Percentiles rank a stretch among this genome's conserved stretches.
Conservation (phyloP, 164 flowering plant genomes). For the Berberis thunbergii region DNA sequence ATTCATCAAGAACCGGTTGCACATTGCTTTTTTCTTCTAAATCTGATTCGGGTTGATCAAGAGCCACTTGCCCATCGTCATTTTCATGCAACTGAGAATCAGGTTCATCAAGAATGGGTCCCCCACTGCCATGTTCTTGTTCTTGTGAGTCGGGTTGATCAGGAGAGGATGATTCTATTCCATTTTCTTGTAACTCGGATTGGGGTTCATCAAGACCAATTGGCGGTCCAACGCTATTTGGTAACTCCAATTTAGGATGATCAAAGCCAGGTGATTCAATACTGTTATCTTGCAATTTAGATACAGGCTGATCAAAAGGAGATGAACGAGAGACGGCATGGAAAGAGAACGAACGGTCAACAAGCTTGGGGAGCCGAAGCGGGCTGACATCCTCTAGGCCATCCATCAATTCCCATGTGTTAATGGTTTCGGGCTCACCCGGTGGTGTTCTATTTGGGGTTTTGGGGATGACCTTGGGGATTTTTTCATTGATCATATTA, state of each 20-base stretch:
- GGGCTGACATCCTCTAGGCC: constrained; percentile 66
- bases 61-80: not conserved
- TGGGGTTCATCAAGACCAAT: too few species aligned
- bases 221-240: not conserved
- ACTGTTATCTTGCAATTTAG: not conserved
- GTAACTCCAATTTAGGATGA: not conserved
- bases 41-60: too few species aligned
- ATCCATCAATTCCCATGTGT: constrained; percentile 89
- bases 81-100: not conserved
- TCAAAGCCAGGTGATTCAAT: not conserved
- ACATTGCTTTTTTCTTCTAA: too few species aligned
- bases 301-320: not conserved
- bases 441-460: constrained; percentile 71
- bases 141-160: constrained; percentile 1
- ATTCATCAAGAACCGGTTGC: not conserved
- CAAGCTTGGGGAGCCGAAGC: constrained; percentile 17
- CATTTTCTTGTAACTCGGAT: too few species aligned
- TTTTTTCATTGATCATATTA: constrained; percentile 40
- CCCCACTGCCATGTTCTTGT: too few species aligned
- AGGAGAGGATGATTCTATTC: too few species aligned
- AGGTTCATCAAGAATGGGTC: not conserved
- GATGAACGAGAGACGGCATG: constrained; percentile 15
- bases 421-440: constrained; percentile 82
- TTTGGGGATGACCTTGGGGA: constrained; percentile 4
- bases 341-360: constrained; percentile 47